phyloP scores from a whole-genome alignment of 2,329 filamentous ascomycete genomes.

The Magnaporthales sp. region DNA sequence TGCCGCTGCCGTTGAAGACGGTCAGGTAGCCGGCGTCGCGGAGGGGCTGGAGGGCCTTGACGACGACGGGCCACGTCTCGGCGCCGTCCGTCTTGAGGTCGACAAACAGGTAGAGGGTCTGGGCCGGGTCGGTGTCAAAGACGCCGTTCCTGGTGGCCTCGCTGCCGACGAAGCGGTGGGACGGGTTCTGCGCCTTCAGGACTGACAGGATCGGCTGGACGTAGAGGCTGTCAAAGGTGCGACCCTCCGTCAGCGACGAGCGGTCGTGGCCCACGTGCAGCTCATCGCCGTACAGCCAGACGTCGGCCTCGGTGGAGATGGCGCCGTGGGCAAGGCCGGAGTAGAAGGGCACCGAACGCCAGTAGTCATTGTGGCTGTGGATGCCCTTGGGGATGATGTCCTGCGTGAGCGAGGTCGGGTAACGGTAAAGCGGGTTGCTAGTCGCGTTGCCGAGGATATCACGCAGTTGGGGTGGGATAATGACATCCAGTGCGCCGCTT shows the following conservation, averaged over 20 bases:
- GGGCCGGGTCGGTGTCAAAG: slow-evolving; percentile 38
- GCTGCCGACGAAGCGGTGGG: slow-evolving; percentile 32
- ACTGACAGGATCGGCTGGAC: slow-evolving; percentile 51
- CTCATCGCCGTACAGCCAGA: slow-evolving; percentile 50
- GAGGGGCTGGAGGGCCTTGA: slow-evolving; percentile 45
- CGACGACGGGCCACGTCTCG: slow-evolving; percentile 40
- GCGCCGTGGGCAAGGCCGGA: slow-evolving; percentile 52
- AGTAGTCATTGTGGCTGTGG: slow-evolving; percentile 66
- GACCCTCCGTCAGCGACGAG: slow-evolving; percentile 39
- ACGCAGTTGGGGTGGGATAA: slow-evolving; percentile 8
- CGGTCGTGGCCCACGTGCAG: slow-evolving; percentile 47
- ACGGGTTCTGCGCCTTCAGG: slow-evolving; percentile 42
- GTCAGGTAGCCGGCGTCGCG: slow-evolving; percentile 45
- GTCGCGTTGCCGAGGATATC: slow-evolving; percentile 14
- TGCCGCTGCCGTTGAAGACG: slow-evolving; percentile 35
- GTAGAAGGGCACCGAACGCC: slow-evolving; percentile 53
- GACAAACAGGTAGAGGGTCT: slow-evolving; percentile 52
- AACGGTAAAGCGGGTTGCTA: slow-evolving; percentile 30
- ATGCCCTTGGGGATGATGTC: slow-evolving; percentile 46
- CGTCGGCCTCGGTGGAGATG: slow-evolving; percentile 59
- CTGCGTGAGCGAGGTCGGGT: slow-evolving; percentile 42
- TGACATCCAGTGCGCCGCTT: slow-evolving; percentile 10
- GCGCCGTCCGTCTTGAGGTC: slow-evolving; percentile 54
- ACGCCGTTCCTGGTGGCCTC: slow-evolving; percentile 36
- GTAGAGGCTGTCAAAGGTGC: slow-evolving; percentile 53